Base-by-base conservation (phyloP, 495 filamentous ascomycete species). In the Staphylotrichum longicolle region DNA sequence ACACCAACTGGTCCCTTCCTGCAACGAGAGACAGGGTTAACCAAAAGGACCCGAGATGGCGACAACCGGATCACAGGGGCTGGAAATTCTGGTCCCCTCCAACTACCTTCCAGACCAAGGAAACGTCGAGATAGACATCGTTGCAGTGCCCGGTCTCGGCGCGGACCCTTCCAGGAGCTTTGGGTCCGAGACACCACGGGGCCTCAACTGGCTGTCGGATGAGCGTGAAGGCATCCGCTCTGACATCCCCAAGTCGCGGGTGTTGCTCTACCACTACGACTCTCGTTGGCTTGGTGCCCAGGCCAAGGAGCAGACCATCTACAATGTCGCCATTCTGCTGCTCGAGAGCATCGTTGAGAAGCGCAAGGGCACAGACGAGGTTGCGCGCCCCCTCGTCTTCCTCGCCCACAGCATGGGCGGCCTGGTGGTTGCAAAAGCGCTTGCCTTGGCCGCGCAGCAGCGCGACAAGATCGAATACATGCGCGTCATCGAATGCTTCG, bases 271-370 rank as follows among this genome's bases (percentile, higher is more conserved):
- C 42, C 42, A 45, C 12, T 45, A 45, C 12, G 42, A 45, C 12
- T 45, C 42, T 6, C 42, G 42, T n/a, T 45, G 42, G 42, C 42
- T 45, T 45, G 42, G 42, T 45, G 42, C 42, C 42, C 42, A 45
- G 42, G 42, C 42, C 42, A 45, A 45, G 42, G 42, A 45, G 12
- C 42, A 45, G 42, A 45, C 42, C 42, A 45, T 45, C 42, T 45
- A 45, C 42, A 45, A 45, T 45, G 42, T 45, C 42, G 42, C 42
- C 42, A 45, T 45, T n/a, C 11, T 45, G 42, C 42, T 45, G 42
- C 42, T 45, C 42, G 42, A 45, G 42, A 45, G 42, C 12, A 45
- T 45, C 12, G 42, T 45, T 45, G 42, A 45, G 12, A 45, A 45
- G 42, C 42, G 42, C 4, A n/a, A 45, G 42, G 12, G 42, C 42